Base-by-base conservation (phyloP, 169 alveolate species). In the Plasmodium relictum region DNA sequence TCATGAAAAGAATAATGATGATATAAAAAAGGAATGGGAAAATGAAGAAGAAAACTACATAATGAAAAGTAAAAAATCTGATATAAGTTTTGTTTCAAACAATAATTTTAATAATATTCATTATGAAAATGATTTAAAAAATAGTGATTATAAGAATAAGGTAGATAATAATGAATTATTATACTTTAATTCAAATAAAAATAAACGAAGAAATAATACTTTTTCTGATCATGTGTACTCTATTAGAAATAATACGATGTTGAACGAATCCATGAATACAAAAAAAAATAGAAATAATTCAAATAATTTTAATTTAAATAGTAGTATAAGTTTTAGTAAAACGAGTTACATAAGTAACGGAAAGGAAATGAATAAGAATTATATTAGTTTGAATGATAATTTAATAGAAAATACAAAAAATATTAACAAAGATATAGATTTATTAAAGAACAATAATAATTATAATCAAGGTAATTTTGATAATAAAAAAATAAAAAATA, bases 401-500 rank as follows among this genome's bases (percentile, higher is more conserved):
- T 31, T 5, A 26, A 61, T 6, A 18, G 70, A 61, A 20, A 61
- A 14, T 61, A 26, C 42, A 18, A 61, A 61, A 10, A 22, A 26
- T 26, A 61, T 61, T 7, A 59, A 18, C 39, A n/a, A 16, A 10
- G 20, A 59, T 7, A 10, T 18, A 31, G 6, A 18, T 18, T n/a
- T 63, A 39, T 63, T 54, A n/a, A 54, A 54, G 8, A 54, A 54
- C 2, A 39, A 37, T 63, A 37, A 0, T 14, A 6, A 37, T 63
- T 37, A 14, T 10, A 31, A 63, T 9, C 14, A 6, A n/a, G 18
- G 7, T 5, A 14, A 37, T 24, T 41, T 6, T 71, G 26, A 2
- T 18, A 66, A 59, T 58, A 59, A 74, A 12, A 50, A 12, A 18
- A 12, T 16, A 6, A 66, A 58, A 37, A 74, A 10, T 58, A 63